Percentiles rank a stretch among this genome's conserved stretches.
These are phyloP conservation scores for Pyrenula massariospora DNA, from an alignment of 495 filamentous ascomycete genomes.

Conservation along the genomic window DNA sequence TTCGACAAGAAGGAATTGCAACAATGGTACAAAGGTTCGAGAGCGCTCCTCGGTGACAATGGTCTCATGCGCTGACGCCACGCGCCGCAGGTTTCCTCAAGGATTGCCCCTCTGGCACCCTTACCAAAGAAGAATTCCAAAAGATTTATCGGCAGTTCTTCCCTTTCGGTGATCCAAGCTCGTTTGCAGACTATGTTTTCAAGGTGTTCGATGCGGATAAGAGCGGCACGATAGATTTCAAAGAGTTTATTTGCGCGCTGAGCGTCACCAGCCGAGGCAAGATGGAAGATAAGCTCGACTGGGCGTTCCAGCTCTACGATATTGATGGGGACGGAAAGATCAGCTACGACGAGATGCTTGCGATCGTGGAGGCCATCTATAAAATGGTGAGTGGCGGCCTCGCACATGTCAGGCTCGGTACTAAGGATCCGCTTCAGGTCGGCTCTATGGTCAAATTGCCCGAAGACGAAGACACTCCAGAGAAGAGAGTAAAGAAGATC, in stretches of 20 bases:
- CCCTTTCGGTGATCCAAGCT: constrained; percentile 92
- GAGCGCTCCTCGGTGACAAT: neutral
- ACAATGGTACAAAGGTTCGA: constrained; percentile 97
- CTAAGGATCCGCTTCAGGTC: constrained; percentile 42
- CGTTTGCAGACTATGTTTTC: constrained; percentile 97
- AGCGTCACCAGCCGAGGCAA: constrained; percentile 94
- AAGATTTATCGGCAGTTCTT: constrained; percentile 99
- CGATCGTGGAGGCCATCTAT: constrained; percentile 98
- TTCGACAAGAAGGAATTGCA: constrained; percentile 99
- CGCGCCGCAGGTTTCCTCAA: constrained; percentile 74
- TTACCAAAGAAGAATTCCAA: constrained; percentile 97
- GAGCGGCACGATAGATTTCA: constrained; percentile 96
- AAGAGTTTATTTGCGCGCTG: constrained; percentile 97
- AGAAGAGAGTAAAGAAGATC: constrained; percentile 96
- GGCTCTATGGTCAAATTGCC: constrained; percentile 98
- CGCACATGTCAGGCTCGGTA: neutral
- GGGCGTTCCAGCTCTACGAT: constrained; percentile 99
- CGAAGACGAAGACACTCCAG: constrained; percentile 95
- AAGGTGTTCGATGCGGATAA: constrained; percentile 98
- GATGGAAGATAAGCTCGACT: constrained; percentile 99
- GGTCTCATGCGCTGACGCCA: neutral
- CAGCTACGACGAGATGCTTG: constrained; percentile 96
- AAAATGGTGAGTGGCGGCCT: constrained; percentile 67
- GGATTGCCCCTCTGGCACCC: constrained; percentile 90
- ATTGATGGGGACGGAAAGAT: constrained; percentile 99